Evolutionary conservation across 2,329 filamentous ascomycete genomes (phyloP).

Genomic region (Zasmidium cellare): DNA sequence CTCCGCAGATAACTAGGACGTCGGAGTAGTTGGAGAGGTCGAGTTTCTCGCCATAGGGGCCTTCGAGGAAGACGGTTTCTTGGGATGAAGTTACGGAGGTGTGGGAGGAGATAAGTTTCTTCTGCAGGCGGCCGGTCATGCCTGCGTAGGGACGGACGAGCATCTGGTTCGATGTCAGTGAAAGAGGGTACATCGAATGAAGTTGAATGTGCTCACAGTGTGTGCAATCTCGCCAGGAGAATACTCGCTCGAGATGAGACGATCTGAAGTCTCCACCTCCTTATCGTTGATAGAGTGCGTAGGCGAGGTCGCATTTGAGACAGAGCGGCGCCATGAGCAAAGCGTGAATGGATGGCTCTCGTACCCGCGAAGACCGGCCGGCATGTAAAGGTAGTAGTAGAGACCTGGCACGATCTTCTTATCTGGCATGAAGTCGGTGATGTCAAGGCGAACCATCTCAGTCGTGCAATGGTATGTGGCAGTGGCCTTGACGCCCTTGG

Average conservation of each 20-base stretch:
- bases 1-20: slow-evolving; percentile 48
- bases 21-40: slow-evolving; percentile 44
- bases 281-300: slow-evolving; percentile 1
- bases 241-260: slow-evolving; percentile 9
- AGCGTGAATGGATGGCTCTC: slow-evolving; percentile 56
- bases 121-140: slow-evolving; percentile 50
- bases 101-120: slow-evolving; percentile 34
- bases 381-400: slow-evolving; percentile 54
- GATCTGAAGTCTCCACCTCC: slow-evolving; percentile 4
- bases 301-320: slow-evolving; percentile 5
- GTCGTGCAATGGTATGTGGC: slow-evolving; percentile 46
- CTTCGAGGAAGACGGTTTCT: slow-evolving; percentile 47
- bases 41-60: slow-evolving; percentile 49
- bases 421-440: slow-evolving; percentile 38
- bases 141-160: slow-evolving; percentile 54
- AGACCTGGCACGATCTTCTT: slow-evolving; percentile 45
- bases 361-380: slow-evolving; percentile 46
- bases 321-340: slow-evolving; percentile 29
- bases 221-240: slow-evolving; percentile 25
- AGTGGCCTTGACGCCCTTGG: slow-evolving; percentile 32
- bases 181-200: not conserved
- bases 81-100: slow-evolving; percentile 29
- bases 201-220: slow-evolving; percentile 27
- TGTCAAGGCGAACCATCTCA: slow-evolving; percentile 50
- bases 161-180: slow-evolving; percentile 23